These are phyloP conservation scores for Exophiala spinifera DNA, from an alignment of 2,329 filamentous ascomycete genomes.

Conservation along the genomic window DNA sequence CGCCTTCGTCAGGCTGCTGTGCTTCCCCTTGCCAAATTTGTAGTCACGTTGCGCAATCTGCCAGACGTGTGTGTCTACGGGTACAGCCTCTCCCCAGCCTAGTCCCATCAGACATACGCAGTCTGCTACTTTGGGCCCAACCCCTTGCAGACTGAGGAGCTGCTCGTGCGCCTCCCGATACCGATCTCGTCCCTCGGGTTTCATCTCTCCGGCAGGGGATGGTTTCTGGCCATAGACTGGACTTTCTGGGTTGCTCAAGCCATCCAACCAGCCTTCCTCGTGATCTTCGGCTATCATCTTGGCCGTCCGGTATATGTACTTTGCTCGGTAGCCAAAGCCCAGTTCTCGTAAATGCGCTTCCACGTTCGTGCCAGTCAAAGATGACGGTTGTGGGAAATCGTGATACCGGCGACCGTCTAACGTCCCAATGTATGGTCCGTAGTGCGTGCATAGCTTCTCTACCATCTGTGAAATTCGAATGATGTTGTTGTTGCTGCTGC, in stretches of 20 bases:
- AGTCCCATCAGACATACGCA: constrained; percentile 96
- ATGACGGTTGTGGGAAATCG: constrained; percentile 77
- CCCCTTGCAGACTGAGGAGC: constrained; percentile 75
- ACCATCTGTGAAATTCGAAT: constrained; percentile 93
- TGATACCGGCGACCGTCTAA: constrained; percentile 71
- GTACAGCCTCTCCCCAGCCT: constrained; percentile 92
- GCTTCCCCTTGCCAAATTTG: constrained; percentile 77
- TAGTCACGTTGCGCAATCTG: constrained; percentile 97
- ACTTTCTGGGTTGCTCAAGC: constrained; percentile 72
- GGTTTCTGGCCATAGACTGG: constrained; percentile 55
- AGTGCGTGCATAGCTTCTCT: constrained; percentile 82
- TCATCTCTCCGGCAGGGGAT: constrained; percentile 46
- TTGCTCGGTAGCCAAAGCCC: constrained; percentile 92
- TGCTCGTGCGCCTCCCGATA: constrained; percentile 79
- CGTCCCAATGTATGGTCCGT: constrained; percentile 71
- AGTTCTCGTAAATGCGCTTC: constrained; percentile 76
- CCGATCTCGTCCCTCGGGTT: constrained; percentile 55
- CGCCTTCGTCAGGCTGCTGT: constrained; percentile 80
- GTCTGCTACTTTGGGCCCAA: constrained; percentile 94
- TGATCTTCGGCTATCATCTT: constrained; percentile 65
- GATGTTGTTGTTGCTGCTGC: constrained; percentile 99
- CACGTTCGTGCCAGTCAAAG: constrained; percentile 69
- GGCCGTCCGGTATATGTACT: constrained; percentile 86
- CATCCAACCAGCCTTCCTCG: constrained; percentile 71
- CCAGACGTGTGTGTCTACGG: constrained; percentile 97